Conservation (phyloP, 2,329 filamentous ascomycete genomes). For the Ilyonectria destructans region DNA sequence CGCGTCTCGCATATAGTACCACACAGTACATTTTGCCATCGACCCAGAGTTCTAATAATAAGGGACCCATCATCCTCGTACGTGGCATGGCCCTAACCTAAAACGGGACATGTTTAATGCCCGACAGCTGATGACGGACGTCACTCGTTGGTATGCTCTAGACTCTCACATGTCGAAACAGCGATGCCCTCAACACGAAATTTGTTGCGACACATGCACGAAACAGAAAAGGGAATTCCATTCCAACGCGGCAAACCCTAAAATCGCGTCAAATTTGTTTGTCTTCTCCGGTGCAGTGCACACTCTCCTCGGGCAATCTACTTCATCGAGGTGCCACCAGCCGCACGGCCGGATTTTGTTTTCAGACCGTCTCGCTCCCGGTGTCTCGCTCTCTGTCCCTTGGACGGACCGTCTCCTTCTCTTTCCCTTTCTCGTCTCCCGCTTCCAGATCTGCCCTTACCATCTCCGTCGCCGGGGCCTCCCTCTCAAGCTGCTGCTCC, state of each 20-base stretch:
- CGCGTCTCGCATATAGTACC: background rate
- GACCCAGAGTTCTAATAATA: conserved; percentile 10
- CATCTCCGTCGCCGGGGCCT: conserved; percentile 23
- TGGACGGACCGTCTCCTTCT: conserved; percentile 2
- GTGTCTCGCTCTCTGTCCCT: conserved; percentile 4
- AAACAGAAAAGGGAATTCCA: conserved; percentile 27
- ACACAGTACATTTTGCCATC: background rate
- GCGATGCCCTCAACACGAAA: conserved; percentile 11
- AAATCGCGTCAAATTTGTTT: conserved; percentile 11
- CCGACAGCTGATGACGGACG: conserved; percentile 8
- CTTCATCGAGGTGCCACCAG: conserved; percentile 10
- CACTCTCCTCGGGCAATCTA: conserved; percentile 4
- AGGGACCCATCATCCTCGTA: conserved; percentile 12
- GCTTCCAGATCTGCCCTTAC: conserved; percentile 13
- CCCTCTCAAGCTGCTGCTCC: conserved; percentile 9
- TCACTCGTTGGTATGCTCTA: conserved; percentile 15
- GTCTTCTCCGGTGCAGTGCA: background rate
- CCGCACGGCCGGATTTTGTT: conserved; percentile 5
- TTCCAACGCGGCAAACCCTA: conserved; percentile 20
- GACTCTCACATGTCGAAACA: conserved; percentile 16
- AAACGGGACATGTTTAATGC: conserved; percentile 17
- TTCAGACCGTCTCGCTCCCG: conserved; percentile 25
- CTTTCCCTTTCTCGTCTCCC: background rate
- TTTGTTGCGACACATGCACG: conserved; percentile 20
- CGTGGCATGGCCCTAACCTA: conserved; percentile 4